Conservation (phyloP, 352 stramenopile species). For the Globisporangium iwayamae region DNA sequence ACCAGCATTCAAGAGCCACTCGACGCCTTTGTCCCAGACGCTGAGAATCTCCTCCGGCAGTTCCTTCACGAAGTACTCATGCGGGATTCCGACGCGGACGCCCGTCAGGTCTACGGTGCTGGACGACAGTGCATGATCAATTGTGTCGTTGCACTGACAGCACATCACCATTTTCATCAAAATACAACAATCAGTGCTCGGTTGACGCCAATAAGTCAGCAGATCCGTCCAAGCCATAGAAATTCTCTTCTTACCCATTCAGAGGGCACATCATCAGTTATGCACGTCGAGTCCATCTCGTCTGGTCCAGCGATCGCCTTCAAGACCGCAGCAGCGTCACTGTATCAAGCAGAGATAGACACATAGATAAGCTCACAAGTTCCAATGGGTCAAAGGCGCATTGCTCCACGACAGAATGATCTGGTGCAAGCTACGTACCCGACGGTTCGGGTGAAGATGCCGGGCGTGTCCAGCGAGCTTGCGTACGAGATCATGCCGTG, state of each 20-base stretch:
- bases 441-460: constrained; percentile 89
- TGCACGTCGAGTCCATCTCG: constrained; percentile 78
- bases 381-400: neutral
- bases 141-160: constrained; percentile 34
- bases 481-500: constrained; percentile 96
- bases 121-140: constrained; percentile 23
- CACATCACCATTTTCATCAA: neutral
- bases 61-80: constrained; percentile 94
- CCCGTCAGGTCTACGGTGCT: constrained; percentile 49
- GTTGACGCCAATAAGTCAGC: neutral
- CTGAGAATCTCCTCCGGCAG: constrained; percentile 77
- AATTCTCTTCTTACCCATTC: constrained; percentile 52
- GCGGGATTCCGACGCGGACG: constrained; percentile 90
- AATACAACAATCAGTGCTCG: neutral
- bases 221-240: neutral
- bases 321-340: constrained; percentile 76
- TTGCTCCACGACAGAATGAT: neutral
- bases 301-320: constrained; percentile 80
- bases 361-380: neutral
- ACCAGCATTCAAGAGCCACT: constrained; percentile 63
- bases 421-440: constrained; percentile 29
- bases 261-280: constrained; percentile 36
- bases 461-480: constrained; percentile 95
- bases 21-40: constrained; percentile 81
- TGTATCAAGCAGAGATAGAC: constrained; percentile 17